Conservation (phyloP, 2,329 filamentous ascomycete genomes). For the Ceratocystis alfenasii region DNA sequence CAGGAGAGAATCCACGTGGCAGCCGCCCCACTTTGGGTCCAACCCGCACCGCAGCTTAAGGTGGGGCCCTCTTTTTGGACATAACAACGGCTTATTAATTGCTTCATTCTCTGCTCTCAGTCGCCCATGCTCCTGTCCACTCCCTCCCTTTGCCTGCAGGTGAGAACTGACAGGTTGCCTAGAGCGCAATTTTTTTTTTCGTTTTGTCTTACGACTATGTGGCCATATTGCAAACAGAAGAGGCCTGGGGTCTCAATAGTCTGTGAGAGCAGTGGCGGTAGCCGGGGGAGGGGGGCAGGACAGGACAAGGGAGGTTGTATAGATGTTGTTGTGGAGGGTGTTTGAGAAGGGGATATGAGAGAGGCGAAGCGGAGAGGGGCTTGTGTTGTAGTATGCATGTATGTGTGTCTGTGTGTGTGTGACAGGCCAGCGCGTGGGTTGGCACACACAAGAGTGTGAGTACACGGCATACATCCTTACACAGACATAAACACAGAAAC, state of each 20-base stretch:
- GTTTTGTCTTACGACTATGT: not conserved
- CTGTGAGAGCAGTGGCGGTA: not conserved
- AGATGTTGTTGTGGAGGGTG: not conserved
- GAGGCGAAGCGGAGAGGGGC: not conserved
- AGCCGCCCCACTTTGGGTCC: slow-evolving; percentile 2
- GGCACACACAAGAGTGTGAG: not conserved
- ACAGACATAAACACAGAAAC: not conserved
- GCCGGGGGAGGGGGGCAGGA: not conserved
- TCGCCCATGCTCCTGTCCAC: too few relatives aligned
- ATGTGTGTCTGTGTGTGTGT: not conserved
- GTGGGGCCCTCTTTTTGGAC: not conserved
- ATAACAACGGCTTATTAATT: too few relatives aligned
- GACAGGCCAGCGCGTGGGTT: too few relatives aligned
- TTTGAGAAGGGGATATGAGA: not conserved
- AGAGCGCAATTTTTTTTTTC: not conserved
- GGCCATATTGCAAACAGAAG: not conserved
- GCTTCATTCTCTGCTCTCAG: too few relatives aligned
- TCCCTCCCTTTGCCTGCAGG: not conserved
- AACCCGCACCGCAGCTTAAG: not conserved
- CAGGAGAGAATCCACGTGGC: slow-evolving; percentile 14
- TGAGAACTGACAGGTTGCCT: not conserved
- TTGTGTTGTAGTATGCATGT: too few relatives aligned
- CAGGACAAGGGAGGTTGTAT: not conserved
- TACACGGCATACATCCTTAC: not conserved
- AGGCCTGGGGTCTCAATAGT: not conserved